Evolutionary conservation across 345 rosid genomes (phyloP).

Genomic region (Eucalyptus brandiana): DNA sequence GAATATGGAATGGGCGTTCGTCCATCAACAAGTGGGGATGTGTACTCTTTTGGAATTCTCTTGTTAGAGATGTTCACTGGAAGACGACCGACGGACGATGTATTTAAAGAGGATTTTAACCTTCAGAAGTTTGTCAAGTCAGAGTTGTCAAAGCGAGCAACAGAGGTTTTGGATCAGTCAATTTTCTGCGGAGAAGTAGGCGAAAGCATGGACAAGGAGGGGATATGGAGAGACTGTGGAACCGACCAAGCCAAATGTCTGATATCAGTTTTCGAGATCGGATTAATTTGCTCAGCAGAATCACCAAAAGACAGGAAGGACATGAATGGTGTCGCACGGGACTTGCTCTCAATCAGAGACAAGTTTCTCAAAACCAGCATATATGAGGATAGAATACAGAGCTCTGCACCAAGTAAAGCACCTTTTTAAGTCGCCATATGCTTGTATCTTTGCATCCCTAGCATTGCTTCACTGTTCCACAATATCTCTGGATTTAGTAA

Average conservation of each 20-base stretch:
- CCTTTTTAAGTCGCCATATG: background rate
- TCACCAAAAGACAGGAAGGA: background rate
- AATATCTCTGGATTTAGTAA: too few relatives aligned
- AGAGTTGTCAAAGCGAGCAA: background rate
- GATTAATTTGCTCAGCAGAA: background rate
- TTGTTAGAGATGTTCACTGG: background rate
- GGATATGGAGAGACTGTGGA: background rate
- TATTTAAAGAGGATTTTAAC: background rate
- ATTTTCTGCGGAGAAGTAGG: background rate
- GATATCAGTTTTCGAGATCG: background rate
- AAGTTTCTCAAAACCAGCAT: background rate
- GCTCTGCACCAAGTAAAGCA: background rate
- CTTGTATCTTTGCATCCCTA: accelerated
- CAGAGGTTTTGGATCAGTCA: background rate
- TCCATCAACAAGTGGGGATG: background rate
- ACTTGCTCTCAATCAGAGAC: background rate
- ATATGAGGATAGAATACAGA: background rate
- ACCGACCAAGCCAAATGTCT: background rate
- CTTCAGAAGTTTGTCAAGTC: background rate
- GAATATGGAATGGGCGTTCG: background rate
- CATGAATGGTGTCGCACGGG: background rate
- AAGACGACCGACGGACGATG: accelerated
- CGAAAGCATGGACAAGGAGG: background rate
- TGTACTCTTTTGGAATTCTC: background rate
- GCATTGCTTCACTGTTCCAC: background rate